Evolutionary conservation across 2,329 filamentous ascomycete genomes (phyloP), one percentile per base, ranked within the genome.

Genomic region (Leptographium procerum): DNA sequence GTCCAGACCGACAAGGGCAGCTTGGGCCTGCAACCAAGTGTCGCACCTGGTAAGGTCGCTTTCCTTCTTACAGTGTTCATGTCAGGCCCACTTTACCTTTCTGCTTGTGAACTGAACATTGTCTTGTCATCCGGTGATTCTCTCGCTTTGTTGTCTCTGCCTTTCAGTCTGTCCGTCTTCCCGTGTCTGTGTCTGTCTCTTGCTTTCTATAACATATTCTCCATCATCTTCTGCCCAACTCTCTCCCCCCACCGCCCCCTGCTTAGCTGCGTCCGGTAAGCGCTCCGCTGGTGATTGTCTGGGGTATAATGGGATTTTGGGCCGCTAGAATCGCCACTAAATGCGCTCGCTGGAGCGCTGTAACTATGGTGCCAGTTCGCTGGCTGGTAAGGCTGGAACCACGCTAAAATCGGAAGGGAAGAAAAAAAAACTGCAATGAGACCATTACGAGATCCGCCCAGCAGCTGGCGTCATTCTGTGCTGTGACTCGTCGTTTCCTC

Each of bases 391-490:
- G 47, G 47, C 47, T 50, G 28, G 47, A 29, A 28, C 52, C 31
- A n/a, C 52, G 22, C 52, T 40, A 43, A 36, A 43, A 13, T 11
- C n/a, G 10, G 24, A 10, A 50, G 16, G 9, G 34, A 40, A 9
- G 34, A 9, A 40, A 11, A 22, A 43, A 19, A 43, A 43, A 43
- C 16, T 19, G 19, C 40, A n/a, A n/a, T 14, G 1, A 29, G n/a
- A 13, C 26, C 33, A 56, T 56, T 29, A 22, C 55, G 55, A 56
- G 45, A 19, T 47, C 11, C 29, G 29, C 14, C 22, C 16, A 28
- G 43, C 45, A 26, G 40, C 31, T 56, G 55, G 55, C 55, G 55
- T 51, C 55, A 57, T 57, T 36, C n/a, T 43, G 40, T 19, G 6
- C 40, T 22, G n/a, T 36, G 31, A 53, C 51, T 36, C 50, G 5